Percentiles rank a stretch among this genome's conserved stretches.
Evolutionary conservation across 1,139 yeast genomes (phyloP).

Genomic region (Pneumocystis canis): DNA sequence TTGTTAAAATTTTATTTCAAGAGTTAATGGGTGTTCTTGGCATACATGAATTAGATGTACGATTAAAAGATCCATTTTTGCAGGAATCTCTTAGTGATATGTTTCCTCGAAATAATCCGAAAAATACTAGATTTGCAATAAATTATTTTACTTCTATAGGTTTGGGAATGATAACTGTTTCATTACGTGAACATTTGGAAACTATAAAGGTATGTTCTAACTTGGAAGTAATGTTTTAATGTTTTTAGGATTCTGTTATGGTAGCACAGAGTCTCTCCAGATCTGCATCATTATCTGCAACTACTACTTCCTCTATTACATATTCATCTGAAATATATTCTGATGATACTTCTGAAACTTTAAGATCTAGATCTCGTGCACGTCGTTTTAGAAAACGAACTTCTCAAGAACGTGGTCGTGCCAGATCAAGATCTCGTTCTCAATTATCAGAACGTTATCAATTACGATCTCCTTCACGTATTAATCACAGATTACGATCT

Average conservation of each 20-base stretch:
- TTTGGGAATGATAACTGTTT: constrained; percentile 67
- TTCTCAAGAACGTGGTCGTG: background rate
- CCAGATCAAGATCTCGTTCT: background rate
- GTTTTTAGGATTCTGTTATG: background rate
- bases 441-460: background rate
- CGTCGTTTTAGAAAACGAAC: background rate
- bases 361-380: background rate
- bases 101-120: constrained; percentile 32
- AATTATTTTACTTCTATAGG: constrained; percentile 91
- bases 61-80: constrained; percentile 35
- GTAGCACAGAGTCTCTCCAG: background rate
- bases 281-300: background rate
- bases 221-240: background rate
- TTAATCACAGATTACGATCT: background rate
- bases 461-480: too few species aligned
- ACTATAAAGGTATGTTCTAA: background rate
- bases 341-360: background rate
- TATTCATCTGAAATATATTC: background rate
- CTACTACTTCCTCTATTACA: background rate
- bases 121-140: constrained; percentile 64
- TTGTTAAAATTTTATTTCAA: constrained; percentile 65
- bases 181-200: constrained; percentile 49
- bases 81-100: constrained; percentile 17
- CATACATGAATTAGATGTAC: constrained; percentile 34
- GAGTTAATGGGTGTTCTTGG: constrained; percentile 75